These are phyloP conservation scores for Chrysoporthe austroafricana DNA, from an alignment of 2,329 filamentous ascomycete species.

Conservation along the genomic window DNA sequence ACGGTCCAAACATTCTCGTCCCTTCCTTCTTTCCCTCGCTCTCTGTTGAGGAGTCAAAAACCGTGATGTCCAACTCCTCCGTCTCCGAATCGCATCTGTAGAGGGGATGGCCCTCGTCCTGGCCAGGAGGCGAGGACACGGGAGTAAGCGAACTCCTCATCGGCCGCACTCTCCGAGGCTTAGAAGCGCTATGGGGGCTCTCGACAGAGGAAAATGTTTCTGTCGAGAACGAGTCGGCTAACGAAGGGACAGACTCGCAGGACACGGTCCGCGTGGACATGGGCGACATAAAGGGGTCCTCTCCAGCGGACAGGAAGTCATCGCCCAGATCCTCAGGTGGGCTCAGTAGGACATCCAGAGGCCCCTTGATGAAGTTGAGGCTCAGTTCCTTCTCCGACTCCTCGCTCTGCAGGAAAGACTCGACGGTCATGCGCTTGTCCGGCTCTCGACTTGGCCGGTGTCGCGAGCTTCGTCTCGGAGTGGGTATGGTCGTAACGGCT, in stretches of 20 bases:
- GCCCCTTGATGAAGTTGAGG: slow-evolving; percentile 55
- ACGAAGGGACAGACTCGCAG: slow-evolving; percentile 64
- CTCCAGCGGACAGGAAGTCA: slow-evolving; percentile 51
- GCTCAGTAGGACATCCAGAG: slow-evolving; percentile 62
- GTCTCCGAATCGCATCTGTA: slow-evolving; percentile 43
- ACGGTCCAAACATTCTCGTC: slow-evolving; percentile 46
- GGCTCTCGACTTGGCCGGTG: slow-evolving; percentile 35
- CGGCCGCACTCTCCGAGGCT: slow-evolving; percentile 46
- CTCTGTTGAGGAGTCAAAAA: slow-evolving; percentile 41
- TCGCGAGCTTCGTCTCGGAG: slow-evolving; percentile 44
- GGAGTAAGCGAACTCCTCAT: slow-evolving; percentile 58
- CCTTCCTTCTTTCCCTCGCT: slow-evolving; percentile 35
- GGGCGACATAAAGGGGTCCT: slow-evolving; percentile 56
- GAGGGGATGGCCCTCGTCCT: slow-evolving; percentile 56
- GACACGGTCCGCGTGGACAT: slow-evolving; percentile 61
- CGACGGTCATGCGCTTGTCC: slow-evolving; percentile 54
- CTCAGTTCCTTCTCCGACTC: slow-evolving; percentile 64
- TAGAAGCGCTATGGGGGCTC: slow-evolving; percentile 49
- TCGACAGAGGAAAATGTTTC: slow-evolving; percentile 54
- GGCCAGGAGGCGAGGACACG: slow-evolving; percentile 58
- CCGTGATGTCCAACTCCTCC: slow-evolving; percentile 54
- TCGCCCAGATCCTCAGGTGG: slow-evolving; percentile 62
- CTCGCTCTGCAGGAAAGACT: slow-evolving; percentile 58
- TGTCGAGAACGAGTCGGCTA: slow-evolving; percentile 58
- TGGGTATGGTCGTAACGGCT: slow-evolving; percentile 64